Evolutionary conservation across 2,329 filamentous ascomycete species (phyloP).

Genomic region (Aureobasidium pullulans): DNA sequence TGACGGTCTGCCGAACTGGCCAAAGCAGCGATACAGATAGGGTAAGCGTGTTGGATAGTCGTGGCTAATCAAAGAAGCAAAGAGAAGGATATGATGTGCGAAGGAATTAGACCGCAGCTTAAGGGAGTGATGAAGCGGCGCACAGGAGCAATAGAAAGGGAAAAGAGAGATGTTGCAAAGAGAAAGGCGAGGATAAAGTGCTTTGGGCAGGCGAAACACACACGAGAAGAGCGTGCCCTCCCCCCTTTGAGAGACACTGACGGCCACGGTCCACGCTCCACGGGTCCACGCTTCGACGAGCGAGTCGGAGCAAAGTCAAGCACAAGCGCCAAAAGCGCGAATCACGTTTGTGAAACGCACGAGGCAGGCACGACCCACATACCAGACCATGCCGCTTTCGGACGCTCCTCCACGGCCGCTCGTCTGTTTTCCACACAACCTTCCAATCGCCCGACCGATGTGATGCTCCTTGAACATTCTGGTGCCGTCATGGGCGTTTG

Average conservation of each 20-base stretch:
- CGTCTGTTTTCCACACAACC: not conserved
- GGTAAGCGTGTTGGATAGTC: not conserved
- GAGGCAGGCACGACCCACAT: conserved; percentile 5
- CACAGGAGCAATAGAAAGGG: conserved; percentile 8
- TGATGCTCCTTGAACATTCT: not conserved
- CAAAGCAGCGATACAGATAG: conserved; percentile 5
- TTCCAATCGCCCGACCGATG: not conserved
- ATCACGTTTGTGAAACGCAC: conserved; percentile 11
- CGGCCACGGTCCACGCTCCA: not conserved
- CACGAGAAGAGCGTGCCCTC: conserved; percentile 7
- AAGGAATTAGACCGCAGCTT: conserved; percentile 1
- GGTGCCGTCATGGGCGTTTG: not conserved
- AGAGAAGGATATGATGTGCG: not conserved
- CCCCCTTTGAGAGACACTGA: conserved; percentile 9
- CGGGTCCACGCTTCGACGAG: not conserved
- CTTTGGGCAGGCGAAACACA: conserved; percentile 11
- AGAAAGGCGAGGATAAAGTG: conserved; percentile 12
- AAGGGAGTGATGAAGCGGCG: conserved; percentile 14
- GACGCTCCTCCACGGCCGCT: not conserved
- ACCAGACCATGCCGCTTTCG: not conserved
- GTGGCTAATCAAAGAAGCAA: not conserved
- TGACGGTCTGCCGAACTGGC: conserved; percentile 12
- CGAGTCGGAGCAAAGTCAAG: conserved; percentile 11
- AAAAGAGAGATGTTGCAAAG: conserved; percentile 12
- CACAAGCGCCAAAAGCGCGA: conserved; percentile 8